Percentiles rank a stretch among this genome's conserved stretches.
Evolutionary conservation across 129 eudicot genomes (phyloP).

Genomic region (Artemisia tridentata): DNA sequence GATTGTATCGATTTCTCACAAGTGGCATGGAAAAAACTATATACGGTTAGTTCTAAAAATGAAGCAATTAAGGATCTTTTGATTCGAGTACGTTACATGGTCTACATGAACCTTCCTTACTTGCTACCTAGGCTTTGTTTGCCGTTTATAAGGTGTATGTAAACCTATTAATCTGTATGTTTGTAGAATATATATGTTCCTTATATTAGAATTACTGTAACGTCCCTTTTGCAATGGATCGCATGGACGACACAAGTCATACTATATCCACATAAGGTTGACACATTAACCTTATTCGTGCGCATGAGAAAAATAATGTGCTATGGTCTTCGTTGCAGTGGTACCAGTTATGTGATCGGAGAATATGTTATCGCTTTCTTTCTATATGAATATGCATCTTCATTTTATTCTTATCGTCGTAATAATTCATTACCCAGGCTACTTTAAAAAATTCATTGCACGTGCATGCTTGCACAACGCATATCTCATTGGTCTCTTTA

Average conservation of each 20-base stretch:
- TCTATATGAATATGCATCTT: conserved; percentile 29
- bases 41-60: background rate
- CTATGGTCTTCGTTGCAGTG: conserved; percentile 1
- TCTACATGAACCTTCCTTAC: conserved; percentile 14
- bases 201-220: conserved; percentile 2
- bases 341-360: conserved; percentile 17
- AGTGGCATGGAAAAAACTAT: background rate
- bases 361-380: conserved; percentile 23
- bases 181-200: background rate
- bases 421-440: conserved; percentile 27
- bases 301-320: background rate
- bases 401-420: conserved; percentile 25
- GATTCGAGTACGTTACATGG: background rate
- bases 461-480: conserved; percentile 4
- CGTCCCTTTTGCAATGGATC: background rate
- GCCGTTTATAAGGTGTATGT: background rate
- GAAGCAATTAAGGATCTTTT: background rate
- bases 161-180: no score
- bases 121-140: conserved; percentile 11
- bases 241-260: conserved; percentile 3
- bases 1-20: no score
- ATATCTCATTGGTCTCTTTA: conserved; percentile 9
- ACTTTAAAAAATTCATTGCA: conserved; percentile 27
- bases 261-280: conserved; percentile 1
- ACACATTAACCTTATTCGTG: background rate